Evolutionary conservation across 2,329 filamentous ascomycete genomes (phyloP).

Genomic region (Cylindrodendrum hubeiense): DNA sequence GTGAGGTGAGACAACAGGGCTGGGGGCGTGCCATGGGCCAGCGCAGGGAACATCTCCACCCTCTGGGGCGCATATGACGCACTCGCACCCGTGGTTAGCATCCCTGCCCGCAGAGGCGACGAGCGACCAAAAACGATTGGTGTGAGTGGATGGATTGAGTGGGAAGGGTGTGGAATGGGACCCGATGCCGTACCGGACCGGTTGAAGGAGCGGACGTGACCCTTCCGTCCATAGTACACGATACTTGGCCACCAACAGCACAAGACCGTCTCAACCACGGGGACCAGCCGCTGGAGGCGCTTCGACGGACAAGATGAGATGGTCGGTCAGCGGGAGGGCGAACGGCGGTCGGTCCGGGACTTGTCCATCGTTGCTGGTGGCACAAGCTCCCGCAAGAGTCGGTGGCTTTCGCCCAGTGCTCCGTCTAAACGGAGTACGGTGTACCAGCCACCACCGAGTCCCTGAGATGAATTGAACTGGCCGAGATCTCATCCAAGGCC

Average conservation of each 20-base stretch:
- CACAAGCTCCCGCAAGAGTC: slow-evolving; percentile 1
- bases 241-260: slow-evolving; percentile 19
- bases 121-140: slow-evolving; percentile 24
- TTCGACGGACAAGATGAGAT: slow-evolving; percentile 6
- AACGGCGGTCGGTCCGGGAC: neutral
- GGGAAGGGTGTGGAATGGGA: slow-evolving; percentile 35
- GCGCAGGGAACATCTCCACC: slow-evolving; percentile 35
- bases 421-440: neutral
- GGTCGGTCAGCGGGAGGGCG: slow-evolving; percentile 5
- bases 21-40: slow-evolving; percentile 36
- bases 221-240: slow-evolving; percentile 17
- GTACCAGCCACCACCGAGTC: slow-evolving; percentile 18
- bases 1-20: slow-evolving; percentile 37
- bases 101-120: slow-evolving; percentile 39
- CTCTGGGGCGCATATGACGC: slow-evolving; percentile 46
- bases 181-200: slow-evolving; percentile 39
- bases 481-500: slow-evolving; percentile 38
- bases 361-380: slow-evolving; percentile 1
- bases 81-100: slow-evolving; percentile 40
- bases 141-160: slow-evolving; percentile 22
- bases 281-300: slow-evolving; percentile 38
- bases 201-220: slow-evolving; percentile 27
- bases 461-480: slow-evolving; percentile 33
- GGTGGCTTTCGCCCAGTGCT: neutral
- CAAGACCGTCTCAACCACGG: slow-evolving; percentile 28